These are phyloP conservation scores for Boeremia exigua DNA, from an alignment of 2,329 filamentous ascomycete genomes.

Conservation along the genomic window DNA sequence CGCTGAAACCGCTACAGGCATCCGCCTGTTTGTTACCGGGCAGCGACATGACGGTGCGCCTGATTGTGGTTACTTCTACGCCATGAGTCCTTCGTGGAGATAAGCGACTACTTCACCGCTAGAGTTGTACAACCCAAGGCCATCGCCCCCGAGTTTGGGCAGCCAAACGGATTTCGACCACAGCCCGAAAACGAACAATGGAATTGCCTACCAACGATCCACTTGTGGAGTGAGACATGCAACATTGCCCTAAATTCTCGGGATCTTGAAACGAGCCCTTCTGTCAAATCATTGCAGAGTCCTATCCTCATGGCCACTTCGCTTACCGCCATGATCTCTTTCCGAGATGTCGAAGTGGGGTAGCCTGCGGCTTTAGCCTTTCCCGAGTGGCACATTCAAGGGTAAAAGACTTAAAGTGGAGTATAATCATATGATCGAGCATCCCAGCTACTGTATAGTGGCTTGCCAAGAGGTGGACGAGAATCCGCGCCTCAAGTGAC, in stretches of 20 bases:
- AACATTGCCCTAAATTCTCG: constrained; percentile 20
- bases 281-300: constrained; percentile 12
- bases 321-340: constrained; percentile 7
- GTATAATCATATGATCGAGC: constrained; percentile 43
- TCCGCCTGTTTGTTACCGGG: constrained; percentile 5
- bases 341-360: constrained; percentile 13
- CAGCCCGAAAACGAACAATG: constrained; percentile 13
- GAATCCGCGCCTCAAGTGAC: constrained; percentile 21
- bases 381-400: constrained; percentile 30
- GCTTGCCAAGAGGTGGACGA: constrained; percentile 30
- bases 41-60: not conserved
- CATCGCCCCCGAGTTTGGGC: constrained; percentile 23
- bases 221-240: constrained; percentile 18
- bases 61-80: constrained; percentile 1
- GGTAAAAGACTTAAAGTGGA: constrained; percentile 23
- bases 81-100: constrained; percentile 9
- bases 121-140: constrained; percentile 38
- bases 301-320: not conserved
- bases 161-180: constrained; percentile 25
- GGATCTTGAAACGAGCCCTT: constrained; percentile 36
- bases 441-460: constrained; percentile 30
- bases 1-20: constrained; percentile 8
- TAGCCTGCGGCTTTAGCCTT: constrained; percentile 22
- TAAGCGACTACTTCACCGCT: constrained; percentile 34
- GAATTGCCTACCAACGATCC: constrained; percentile 4